Evolutionary conservation across 441 rosid species (phyloP), one percentile per base, ranked within the genome.

Genomic region (Capsella rubella): DNA sequence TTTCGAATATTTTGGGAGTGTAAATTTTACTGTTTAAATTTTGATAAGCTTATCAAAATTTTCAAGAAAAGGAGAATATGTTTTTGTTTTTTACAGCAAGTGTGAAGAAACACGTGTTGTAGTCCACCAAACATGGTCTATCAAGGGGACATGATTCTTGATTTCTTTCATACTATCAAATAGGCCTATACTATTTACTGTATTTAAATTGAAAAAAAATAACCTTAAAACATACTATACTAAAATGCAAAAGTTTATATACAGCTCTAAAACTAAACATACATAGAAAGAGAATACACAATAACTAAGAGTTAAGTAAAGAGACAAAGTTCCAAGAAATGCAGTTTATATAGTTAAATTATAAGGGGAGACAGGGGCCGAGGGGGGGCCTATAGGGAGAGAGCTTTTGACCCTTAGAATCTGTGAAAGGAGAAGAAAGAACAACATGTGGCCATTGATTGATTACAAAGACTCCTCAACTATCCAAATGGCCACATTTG

Each of bases 341-440:
- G 64, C 39, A 68, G 57, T 68, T 72, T 74, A 39, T 67, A 74
- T 59, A 25, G 68, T 65, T 58, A 74, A 65, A 66, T 18, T 21
- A 42, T 49, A 56, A 54, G 63, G 42, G 25, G 25, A 21, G 25
- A 21, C 25, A 21, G 2, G 25, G 25, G 25, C 4, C 42, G 3
- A 7, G 73, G 73, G 73, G 73, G 73, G 67, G 40, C 78, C 73
- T 32, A 61, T 45, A 13, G 49, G 37, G 69, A 46, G 74, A 50
- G 39, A 61, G 69, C 58, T 75, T 75, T 75, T 75, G 79, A 75
- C 79, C 75, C 70, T 69, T 69, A 16, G 79, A 75, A 75, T 69
- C 64, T 34, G 58, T 62, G 79, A 75, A 75, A 68, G 79, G 73
- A 43, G 74, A 68, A 60, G 51, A 60, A 75, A 75, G 51, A 75